Conservation (phyloP, 441 rosid genomes). For the Rhodomyrtus psidioides region DNA sequence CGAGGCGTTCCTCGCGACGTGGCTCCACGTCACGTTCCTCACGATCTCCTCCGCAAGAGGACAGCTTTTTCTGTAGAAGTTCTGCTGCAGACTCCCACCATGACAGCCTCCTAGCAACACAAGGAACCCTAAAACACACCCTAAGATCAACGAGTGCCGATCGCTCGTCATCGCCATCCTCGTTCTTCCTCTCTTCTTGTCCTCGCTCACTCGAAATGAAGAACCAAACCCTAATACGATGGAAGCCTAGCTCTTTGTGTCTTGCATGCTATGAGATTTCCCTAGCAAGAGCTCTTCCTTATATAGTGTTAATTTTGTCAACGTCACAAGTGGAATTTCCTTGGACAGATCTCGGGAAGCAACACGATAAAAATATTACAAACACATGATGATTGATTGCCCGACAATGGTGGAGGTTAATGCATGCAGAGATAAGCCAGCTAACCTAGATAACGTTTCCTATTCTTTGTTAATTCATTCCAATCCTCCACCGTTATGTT, state of each 20-base stretch:
- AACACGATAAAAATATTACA: not conserved
- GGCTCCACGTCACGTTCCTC: not conserved
- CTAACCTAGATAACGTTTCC: not conserved
- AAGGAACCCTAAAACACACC: not conserved
- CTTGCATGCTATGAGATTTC: not conserved
- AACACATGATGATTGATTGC: not conserved
- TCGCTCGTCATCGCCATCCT: not conserved
- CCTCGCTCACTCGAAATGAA: not conserved
- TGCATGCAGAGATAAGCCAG: not conserved
- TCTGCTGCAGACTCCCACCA: not conserved
- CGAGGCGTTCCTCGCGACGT: not conserved
- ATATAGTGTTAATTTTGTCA: not conserved
- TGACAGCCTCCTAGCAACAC: not conserved
- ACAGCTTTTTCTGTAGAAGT: not conserved
- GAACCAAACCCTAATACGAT: not conserved
- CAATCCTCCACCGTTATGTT: not conserved
- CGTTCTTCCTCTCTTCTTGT: not conserved
- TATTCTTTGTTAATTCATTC: not conserved
- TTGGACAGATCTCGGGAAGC: not conserved
- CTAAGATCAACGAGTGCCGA: not conserved
- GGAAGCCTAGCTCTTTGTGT: not conserved
- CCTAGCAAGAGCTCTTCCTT: not conserved
- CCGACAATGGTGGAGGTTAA: not conserved
- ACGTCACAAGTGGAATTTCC: not conserved
- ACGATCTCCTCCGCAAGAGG: not conserved